Evolutionary conservation across 1,284 basidiomycete species (phyloP).

Genomic region (Binderoboletus segoi): DNA sequence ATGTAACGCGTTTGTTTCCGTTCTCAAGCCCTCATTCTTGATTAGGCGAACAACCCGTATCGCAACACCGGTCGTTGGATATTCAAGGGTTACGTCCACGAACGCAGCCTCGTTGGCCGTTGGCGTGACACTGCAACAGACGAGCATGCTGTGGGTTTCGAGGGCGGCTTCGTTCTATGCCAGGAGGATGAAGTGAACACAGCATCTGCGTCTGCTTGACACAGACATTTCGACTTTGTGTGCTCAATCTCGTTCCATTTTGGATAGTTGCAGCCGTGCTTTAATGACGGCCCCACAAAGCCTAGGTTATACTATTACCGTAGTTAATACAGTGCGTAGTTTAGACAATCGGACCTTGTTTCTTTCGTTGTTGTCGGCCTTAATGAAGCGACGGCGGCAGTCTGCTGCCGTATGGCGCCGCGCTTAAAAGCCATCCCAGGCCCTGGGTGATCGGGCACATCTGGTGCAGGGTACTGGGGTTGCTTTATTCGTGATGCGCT

Average conservation of each 20-base stretch:
- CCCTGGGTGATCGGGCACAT: slow-evolving; percentile 5
- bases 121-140: slow-evolving; percentile 50
- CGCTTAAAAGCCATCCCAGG: slow-evolving; percentile 17
- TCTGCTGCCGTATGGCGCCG: slow-evolving; percentile 6
- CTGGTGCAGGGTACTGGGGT: neutral
- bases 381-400: neutral
- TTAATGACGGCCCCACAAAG: slow-evolving; percentile 21
- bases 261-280: slow-evolving; percentile 13
- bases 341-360: neutral
- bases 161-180: slow-evolving; percentile 49
- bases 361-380: neutral
- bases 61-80: slow-evolving; percentile 44
- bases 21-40: slow-evolving; percentile 8
- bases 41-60: slow-evolving; percentile 38
- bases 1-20: slow-evolving; percentile 23
- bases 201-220: slow-evolving; percentile 8
- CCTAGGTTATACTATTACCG: too few species aligned
- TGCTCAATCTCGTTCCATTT: slow-evolving; percentile 10
- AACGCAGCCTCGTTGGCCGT: slow-evolving; percentile 50
- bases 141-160: slow-evolving; percentile 40
- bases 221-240: slow-evolving; percentile 11
- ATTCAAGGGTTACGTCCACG: slow-evolving; percentile 54
- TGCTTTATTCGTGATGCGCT: slow-evolving; percentile 2
- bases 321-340: slow-evolving; percentile 7
- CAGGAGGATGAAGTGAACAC: slow-evolving; percentile 31